Conservation (phyloP, 208 protist genomes). For the Kentomonas sorsogonicus region DNA sequence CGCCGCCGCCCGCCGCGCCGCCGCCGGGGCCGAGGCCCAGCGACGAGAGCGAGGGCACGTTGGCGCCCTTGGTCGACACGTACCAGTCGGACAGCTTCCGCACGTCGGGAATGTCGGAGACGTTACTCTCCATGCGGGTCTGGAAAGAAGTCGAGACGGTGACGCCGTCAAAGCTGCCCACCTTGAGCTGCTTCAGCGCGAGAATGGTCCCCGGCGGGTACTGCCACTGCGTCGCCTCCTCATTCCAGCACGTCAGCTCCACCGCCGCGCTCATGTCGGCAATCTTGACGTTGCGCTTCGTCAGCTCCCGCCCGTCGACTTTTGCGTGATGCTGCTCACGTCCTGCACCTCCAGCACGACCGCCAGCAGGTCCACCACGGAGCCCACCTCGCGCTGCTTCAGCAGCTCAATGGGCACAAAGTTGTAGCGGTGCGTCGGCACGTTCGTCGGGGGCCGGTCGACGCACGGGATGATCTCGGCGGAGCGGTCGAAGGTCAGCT, state of each 20-base stretch:
- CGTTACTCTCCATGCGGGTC: slow-evolving; percentile 80
- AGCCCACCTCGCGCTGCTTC: slow-evolving; percentile 82
- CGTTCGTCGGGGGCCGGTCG: slow-evolving; percentile 30
- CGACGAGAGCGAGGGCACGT: slow-evolving; percentile 70
- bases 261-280: slow-evolving; percentile 74
- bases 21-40: slow-evolving; percentile 39
- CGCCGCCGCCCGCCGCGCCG: slow-evolving; percentile 15
- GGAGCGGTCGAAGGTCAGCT: slow-evolving; percentile 82
- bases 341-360: slow-evolving; percentile 78
- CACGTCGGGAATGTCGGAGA: slow-evolving; percentile 57
- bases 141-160: slow-evolving; percentile 79
- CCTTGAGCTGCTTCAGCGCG: slow-evolving; percentile 77
- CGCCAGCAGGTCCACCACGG: slow-evolving; percentile 76
- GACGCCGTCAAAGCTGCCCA: slow-evolving; percentile 82
- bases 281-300: slow-evolving; percentile 78
- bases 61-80: slow-evolving; percentile 69
- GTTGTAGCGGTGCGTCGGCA: slow-evolving; percentile 84
- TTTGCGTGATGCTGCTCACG: slow-evolving; percentile 67
- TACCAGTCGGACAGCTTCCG: slow-evolving; percentile 86
- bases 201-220: slow-evolving; percentile 64
- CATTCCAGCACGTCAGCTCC: slow-evolving; percentile 88
- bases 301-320: slow-evolving; percentile 74
- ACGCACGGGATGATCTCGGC: slow-evolving; percentile 72
- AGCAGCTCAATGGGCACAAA: slow-evolving; percentile 85
- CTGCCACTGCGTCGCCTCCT: slow-evolving; percentile 70